Conservation (phyloP, 2,329 filamentous ascomycete genomes). For the Venturia aucupariae region DNA sequence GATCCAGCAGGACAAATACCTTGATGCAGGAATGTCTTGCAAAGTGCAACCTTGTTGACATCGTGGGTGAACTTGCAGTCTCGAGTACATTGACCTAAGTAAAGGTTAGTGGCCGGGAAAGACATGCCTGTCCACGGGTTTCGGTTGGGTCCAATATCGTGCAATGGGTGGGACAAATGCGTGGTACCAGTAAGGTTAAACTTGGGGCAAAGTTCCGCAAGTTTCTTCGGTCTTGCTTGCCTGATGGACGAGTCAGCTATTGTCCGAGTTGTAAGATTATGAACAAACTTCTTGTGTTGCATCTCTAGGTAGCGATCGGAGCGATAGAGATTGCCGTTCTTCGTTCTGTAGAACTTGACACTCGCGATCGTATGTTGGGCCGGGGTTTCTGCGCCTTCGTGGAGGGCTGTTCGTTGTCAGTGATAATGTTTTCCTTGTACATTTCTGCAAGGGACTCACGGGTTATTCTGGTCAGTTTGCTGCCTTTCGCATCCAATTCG, state of each 20-base stretch:
- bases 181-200: slow-evolving; percentile 12
- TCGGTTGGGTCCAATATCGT: background rate
- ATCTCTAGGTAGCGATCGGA: slow-evolving; percentile 54
- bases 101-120: slow-evolving; percentile 7
- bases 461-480: slow-evolving; percentile 9
- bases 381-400: slow-evolving; percentile 44
- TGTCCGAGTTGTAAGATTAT: background rate
- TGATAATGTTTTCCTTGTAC: background rate
- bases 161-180: background rate
- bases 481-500: slow-evolving; percentile 4
- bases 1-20: slow-evolving; percentile 68
- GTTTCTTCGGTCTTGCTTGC: slow-evolving; percentile 1
- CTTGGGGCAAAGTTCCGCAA: slow-evolving; percentile 11
- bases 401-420: background rate
- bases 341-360: slow-evolving; percentile 76
- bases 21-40: slow-evolving; percentile 76
- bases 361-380: slow-evolving; percentile 65
- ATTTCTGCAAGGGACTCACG: background rate
- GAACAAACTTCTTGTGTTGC: slow-evolving; percentile 6
- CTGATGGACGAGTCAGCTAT: background rate
- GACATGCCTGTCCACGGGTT: slow-evolving; percentile 2
- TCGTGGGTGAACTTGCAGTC: slow-evolving; percentile 77
- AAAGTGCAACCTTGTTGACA: slow-evolving; percentile 75
- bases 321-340: slow-evolving; percentile 77
- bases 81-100: slow-evolving; percentile 29